Base-by-base conservation (phyloP, 2,329 filamentous ascomycete species). In the Epichloe typhina region DNA sequence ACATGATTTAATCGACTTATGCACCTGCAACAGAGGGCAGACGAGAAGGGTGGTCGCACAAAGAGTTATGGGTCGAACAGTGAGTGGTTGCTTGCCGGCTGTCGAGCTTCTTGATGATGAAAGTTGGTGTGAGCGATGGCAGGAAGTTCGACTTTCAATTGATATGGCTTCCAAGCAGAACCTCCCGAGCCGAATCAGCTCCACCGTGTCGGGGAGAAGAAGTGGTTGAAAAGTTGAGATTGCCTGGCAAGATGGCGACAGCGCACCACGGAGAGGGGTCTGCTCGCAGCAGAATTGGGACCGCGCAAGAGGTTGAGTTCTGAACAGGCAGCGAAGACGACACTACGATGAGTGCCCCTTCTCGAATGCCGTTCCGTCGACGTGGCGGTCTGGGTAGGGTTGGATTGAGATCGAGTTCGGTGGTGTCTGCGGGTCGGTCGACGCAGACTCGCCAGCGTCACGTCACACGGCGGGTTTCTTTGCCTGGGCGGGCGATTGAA, bases 1-100 rank as follows among this genome's bases (percentile, higher is more conserved):
- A 72, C 74, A 77, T 76, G 19, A 54, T 54, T 52, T 41, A 23
- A 40, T 49, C 47, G 50, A 46, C 23, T 47, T 50, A 12, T 38
- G 50, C 19, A 49, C 44, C 42, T 38, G 21, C 23, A 13, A 8
- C 21, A 7, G 11, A 38, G 15, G 5, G 23, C 8, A 38, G 26
- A 19, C 19, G 35, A 38, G 12, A 35, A 40, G 26, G 36, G 12
- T 31, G 21, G 38, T 33, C 36, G 40, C 33, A 46, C 33, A 37
- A 31, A 4, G 31, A 19, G 33, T 13, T 21, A 7, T 26, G 19
- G 17, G 13, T 23, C 13, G 39, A 33, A 49, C 40, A 33, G 13
- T 21, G 37, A 21, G 46, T 33, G 17, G 12, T 13, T 8, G 37
- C 15, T 12, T 40, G 37, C n/a, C 12, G 23, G 38, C 39, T 23